These are phyloP conservation scores for Vigna angularis DNA, from an alignment of 306 rosid genomes.

Conservation along the genomic window DNA sequence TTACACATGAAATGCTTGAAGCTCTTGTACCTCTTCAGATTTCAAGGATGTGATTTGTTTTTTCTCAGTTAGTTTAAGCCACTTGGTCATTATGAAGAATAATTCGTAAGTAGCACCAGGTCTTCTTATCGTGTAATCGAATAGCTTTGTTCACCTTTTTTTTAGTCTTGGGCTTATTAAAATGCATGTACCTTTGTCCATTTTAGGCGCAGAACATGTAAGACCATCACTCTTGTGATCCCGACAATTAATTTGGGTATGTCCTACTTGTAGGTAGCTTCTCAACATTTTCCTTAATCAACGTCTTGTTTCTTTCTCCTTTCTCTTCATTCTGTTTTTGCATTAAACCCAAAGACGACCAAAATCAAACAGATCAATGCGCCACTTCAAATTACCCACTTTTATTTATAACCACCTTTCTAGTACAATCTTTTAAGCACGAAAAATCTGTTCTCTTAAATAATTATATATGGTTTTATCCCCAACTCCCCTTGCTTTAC, in stretches of 20 bases:
- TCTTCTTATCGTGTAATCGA: background rate
- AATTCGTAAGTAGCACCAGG: background rate
- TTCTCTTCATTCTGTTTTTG: background rate
- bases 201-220: background rate
- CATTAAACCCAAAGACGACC: too few relatives aligned
- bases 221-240: background rate
- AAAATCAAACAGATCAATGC: too few relatives aligned
- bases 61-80: background rate
- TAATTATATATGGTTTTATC: too few relatives aligned
- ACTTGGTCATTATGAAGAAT: too few relatives aligned
- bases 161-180: background rate
- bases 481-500: too few relatives aligned
- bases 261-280: constrained; percentile 15
- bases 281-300: constrained; percentile 26
- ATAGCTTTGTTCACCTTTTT: background rate
- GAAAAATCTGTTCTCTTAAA: too few relatives aligned
- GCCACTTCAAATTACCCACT: too few relatives aligned
- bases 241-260: background rate
- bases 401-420: too few relatives aligned
- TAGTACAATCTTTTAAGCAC: too few relatives aligned
- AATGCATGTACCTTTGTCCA: background rate
- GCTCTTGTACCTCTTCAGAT: constrained; percentile 61
- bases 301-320: constrained; percentile 2
- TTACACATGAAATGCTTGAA: constrained; percentile 52
- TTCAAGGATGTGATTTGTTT: constrained; percentile 55